phyloP scores from a whole-genome alignment of 1,284 basidiomycete species.

The Austroboletus olivaceoglutinosus region DNA sequence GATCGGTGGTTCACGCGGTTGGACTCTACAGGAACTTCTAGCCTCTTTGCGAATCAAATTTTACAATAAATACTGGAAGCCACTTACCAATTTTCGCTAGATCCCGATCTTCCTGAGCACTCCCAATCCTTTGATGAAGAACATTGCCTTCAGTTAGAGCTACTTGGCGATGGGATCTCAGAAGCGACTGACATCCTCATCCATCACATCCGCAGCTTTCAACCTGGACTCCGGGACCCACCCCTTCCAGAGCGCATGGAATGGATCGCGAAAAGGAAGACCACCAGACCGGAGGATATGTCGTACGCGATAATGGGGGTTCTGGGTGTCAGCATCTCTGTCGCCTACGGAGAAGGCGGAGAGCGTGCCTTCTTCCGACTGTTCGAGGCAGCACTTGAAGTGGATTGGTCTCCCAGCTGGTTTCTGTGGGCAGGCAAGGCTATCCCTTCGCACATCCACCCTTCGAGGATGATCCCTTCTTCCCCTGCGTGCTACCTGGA shows the following conservation, averaged over 20 bases:
- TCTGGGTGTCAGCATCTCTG: slow-evolving; percentile 8
- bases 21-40: slow-evolving; percentile 15
- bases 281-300: slow-evolving; percentile 9
- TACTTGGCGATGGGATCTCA: background rate
- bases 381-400: slow-evolving; percentile 7
- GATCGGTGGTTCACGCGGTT: slow-evolving; percentile 15
- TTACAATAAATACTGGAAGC: slow-evolving; percentile 9
- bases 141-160: background rate
- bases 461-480: slow-evolving; percentile 9
- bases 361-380: slow-evolving; percentile 14
- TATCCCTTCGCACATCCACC: background rate
- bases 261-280: slow-evolving; percentile 1
- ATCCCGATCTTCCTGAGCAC: background rate
- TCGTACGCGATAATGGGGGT: slow-evolving; percentile 15
- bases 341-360: slow-evolving; percentile 13
- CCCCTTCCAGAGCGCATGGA: slow-evolving; percentile 1
- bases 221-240: background rate
- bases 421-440: slow-evolving; percentile 10
- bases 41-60: slow-evolving; percentile 5
- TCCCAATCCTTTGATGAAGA: background rate
- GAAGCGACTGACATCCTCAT: background rate
- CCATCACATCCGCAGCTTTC: background rate
- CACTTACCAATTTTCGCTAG: background rate
- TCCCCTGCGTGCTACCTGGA: slow-evolving; percentile 4
- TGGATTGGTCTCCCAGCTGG: background rate